Percentiles rank a stretch among this genome's conserved stretches.
phyloP scores from a whole-genome alignment of 2,329 filamentous ascomycete species.

The Phaeosphaeriaceae sp. region DNA sequence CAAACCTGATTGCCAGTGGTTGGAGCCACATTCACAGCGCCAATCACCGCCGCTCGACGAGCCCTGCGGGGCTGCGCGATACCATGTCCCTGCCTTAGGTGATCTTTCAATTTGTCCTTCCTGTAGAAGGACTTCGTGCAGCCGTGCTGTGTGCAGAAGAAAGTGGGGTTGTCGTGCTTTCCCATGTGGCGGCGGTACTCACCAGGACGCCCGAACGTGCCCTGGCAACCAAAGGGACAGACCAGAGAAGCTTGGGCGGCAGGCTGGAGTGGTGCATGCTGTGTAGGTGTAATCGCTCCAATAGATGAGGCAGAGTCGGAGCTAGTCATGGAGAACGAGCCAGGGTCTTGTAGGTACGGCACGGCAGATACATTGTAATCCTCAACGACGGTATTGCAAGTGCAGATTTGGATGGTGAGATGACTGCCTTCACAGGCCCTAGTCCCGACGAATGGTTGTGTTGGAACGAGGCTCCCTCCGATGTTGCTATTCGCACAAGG shows the following conservation, averaged over 20 bases:
- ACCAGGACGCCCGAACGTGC: slow-evolving; percentile 16
- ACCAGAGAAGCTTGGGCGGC: neutral
- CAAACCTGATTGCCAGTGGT: neutral
- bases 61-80: neutral
- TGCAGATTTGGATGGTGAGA: neutral
- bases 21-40: neutral
- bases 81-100: slow-evolving; percentile 11
- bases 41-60: neutral
- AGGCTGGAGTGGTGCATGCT: neutral
- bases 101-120: slow-evolving; percentile 23
- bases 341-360: neutral
- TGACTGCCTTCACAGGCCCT: neutral
- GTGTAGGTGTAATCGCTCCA: neutral
- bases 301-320: neutral
- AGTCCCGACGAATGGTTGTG: neutral
- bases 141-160: slow-evolving; percentile 7
- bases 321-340: neutral
- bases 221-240: slow-evolving; percentile 8
- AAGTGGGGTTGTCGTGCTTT: slow-evolving; percentile 10
- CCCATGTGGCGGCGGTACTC: slow-evolving; percentile 27
- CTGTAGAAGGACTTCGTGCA: slow-evolving; percentile 23
- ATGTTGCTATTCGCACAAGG: neutral
- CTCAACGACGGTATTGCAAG: neutral
- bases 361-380: neutral
- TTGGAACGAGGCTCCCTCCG: neutral